Evolutionary conservation across 352 stramenopile species (phyloP), one percentile per base, ranked within the genome.

Genomic region (Pilasporangium apinafurcum): DNA sequence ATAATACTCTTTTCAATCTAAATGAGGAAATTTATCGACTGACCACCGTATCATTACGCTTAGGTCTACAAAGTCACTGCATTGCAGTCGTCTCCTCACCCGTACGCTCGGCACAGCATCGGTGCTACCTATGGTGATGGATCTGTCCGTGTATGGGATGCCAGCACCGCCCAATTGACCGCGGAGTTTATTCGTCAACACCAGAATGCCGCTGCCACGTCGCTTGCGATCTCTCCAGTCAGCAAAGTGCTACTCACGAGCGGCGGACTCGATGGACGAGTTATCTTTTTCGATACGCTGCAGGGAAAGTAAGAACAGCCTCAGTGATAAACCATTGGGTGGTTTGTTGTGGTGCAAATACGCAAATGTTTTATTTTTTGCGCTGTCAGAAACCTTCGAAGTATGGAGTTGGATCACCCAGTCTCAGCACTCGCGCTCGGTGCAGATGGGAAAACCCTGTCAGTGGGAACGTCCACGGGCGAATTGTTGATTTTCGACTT

Each of bases 201-300:
- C 20, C 77, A 89, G 35, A 63, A 84, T 17, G 73, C 66, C 10
- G 57, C 70, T 8, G 60, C 77, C 2, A 81, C 77, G 8, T 62
- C 62, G 9, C 42, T 89, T 3, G 66, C 59, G 16, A 65, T 89
- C 16, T 89, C 77, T 1, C 73, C 77, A 6, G 68, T 86, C 14
- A 86, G 73, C 44, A 89, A 89, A 51, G 65, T 85, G 30, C 49
- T 86, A 21, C 52, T 89, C 1, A 66, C 53, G 12, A 68, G 66
- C 1, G 71, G 70, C 1, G 77, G 77, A 3, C 57, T 83, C 26
- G 77, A 89, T 41, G 65, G 75, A 1, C 68, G 77, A 36, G 68
- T 89, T 2, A 59, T 83, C n/a, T 89, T 89, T 55, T 85, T 76
- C 37, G 77, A 89, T 49, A 83, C 65, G 0, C 50, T 65, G 2